Evolutionary conservation across 257 asterid genomes (phyloP), one percentile per base, ranked within the genome.

Genomic region (Striga asiatica): DNA sequence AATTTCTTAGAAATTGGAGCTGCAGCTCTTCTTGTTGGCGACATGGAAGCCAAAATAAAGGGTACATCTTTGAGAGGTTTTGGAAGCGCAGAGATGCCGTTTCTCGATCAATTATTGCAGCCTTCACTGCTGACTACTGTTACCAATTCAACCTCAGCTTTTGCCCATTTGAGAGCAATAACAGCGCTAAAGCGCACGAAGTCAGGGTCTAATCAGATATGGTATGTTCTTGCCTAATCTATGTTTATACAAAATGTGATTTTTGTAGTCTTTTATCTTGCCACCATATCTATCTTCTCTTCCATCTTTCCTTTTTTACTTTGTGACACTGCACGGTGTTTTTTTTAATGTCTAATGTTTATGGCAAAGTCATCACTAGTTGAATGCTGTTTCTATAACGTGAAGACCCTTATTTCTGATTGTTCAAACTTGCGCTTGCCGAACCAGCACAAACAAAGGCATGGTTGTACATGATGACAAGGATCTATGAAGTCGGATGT

Each of bases 1-100:
- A 84, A 85, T 76, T 85, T 92, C 67, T 80, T 92, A 49, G 97
- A 92, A 83, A 88, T 92, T 50, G 97, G 99, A 56, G 99, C 99
- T 28, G 99, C 99, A 53, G 97, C 97, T 73, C 95, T 92, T 71
- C 93, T 92, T 71, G 86, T 92, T 7, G 97, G 95, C 61, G 99
- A 92, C 71, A 76, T 88, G 95, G 99, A 92, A 66, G 81, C 95
- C 39, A 88, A 81, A 79, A 81, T 82, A 79, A 88, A 88, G 81
- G 99, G 94, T 58, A 84, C 85, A 68, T 79, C 95, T 42, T 88
- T 95, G 97, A 81, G 62, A 61, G 34, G 73, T 42, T 81, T 79
- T 58, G 99, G 99, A 69, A 88, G 85, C 66, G 77, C 91, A 50
- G 93, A 85, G 38, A 84, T 92, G 97, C 91, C 91, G 67, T 92